Evolutionary conservation across 371 early-diverging fungal genomes (phyloP).

Genomic region (Coemansia sp.): DNA sequence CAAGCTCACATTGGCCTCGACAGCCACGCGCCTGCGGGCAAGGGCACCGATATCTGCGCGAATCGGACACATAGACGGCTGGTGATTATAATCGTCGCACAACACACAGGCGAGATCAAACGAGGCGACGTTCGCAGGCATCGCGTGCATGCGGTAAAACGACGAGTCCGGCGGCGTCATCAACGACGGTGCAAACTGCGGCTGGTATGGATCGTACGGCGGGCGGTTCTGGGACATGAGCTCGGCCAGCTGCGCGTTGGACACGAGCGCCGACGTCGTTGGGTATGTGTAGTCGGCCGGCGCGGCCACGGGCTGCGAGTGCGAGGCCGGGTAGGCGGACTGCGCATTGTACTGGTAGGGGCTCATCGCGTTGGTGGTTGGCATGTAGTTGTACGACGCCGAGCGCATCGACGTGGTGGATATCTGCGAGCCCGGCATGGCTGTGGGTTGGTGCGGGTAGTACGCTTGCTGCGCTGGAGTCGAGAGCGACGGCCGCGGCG

Average conservation of each 20-base stretch:
- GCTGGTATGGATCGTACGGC: not conserved
- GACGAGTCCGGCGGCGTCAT: conserved; percentile 7
- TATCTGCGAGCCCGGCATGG: too few species aligned
- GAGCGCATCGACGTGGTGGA: not conserved
- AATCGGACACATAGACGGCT: conserved; percentile 7
- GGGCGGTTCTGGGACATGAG: not conserved
- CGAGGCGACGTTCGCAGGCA: not conserved
- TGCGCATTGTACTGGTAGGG: not conserved
- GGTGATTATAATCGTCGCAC: conserved; percentile 11
- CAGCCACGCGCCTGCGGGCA: conserved; percentile 10
- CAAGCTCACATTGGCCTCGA: not conserved
- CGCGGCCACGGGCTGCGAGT: not conserved
- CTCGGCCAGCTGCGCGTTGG: not conserved
- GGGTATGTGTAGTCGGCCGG: not conserved
- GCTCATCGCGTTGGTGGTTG: not conserved
- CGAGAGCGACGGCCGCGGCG: not conserved
- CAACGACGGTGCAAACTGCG: not conserved
- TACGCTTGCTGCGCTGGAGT: too few species aligned
- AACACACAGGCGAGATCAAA: conserved; percentile 22
- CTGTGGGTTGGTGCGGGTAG: too few species aligned
- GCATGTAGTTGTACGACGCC: not conserved
- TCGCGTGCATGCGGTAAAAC: not conserved
- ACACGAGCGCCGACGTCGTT: not conserved
- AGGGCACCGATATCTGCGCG: not conserved
- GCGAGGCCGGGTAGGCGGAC: not conserved